Conservation (phyloP, 2,329 filamentous ascomycete genomes). For the Aspergillus piperis region DNA sequence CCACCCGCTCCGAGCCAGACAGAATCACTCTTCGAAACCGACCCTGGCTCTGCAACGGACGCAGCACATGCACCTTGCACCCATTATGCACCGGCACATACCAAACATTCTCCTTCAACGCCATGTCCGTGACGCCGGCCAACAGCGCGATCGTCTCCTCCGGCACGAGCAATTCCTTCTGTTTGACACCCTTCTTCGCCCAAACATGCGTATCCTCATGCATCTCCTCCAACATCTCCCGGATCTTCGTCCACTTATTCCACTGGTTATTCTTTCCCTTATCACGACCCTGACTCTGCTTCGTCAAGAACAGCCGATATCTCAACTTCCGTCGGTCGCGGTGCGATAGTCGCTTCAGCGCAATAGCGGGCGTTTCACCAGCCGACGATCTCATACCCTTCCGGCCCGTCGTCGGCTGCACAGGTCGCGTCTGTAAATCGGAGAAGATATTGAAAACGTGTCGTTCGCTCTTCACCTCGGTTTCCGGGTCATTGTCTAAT, state of each 20-base stretch:
- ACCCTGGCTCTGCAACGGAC: slow-evolving; percentile 32
- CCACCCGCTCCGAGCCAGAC: slow-evolving; percentile 35
- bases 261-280: slow-evolving; percentile 7
- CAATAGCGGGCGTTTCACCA: not conserved
- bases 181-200: slow-evolving; percentile 18
- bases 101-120: slow-evolving; percentile 42
- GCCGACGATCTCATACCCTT: not conserved
- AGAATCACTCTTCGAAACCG: slow-evolving; percentile 37
- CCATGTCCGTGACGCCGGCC: slow-evolving; percentile 32
- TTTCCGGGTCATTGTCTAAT: not conserved
- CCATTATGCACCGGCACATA: slow-evolving; percentile 37
- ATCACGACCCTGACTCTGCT: not conserved
- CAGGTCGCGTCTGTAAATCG: not conserved
- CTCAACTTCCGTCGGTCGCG: slow-evolving; percentile 31
- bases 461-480: not conserved
- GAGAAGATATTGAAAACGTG: not conserved
- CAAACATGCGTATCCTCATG: slow-evolving; percentile 19
- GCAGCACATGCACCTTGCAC: slow-evolving; percentile 41
- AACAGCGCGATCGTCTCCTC: slow-evolving; percentile 40
- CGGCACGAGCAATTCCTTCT: slow-evolving; percentile 35
- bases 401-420: not conserved
- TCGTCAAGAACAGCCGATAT: slow-evolving; percentile 23
- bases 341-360: slow-evolving; percentile 21
- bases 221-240: slow-evolving; percentile 28
- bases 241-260: slow-evolving; percentile 30